These are phyloP conservation scores for Clonostachys sp. DNA, from an alignment of 2,329 filamentous ascomycete species.

Conservation along the genomic window DNA sequence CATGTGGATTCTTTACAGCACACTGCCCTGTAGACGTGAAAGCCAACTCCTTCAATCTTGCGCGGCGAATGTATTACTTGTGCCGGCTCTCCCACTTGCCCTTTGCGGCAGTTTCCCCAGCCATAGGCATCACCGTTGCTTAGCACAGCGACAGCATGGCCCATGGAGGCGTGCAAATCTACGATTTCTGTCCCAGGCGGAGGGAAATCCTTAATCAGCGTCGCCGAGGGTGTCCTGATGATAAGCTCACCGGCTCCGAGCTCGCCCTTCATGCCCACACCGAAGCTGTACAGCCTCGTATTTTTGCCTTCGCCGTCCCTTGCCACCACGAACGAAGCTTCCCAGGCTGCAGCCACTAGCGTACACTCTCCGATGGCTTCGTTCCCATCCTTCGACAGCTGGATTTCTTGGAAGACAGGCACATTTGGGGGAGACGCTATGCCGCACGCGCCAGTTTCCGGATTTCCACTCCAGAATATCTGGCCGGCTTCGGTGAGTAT, in stretches of 20 bases:
- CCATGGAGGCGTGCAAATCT: slow-evolving; percentile 69
- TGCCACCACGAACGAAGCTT: slow-evolving; percentile 60
- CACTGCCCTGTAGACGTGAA: slow-evolving; percentile 61
- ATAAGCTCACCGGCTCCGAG: slow-evolving; percentile 58
- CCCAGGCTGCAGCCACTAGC: slow-evolving; percentile 72
- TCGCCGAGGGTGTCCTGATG: slow-evolving; percentile 40
- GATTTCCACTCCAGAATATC: slow-evolving; percentile 64
- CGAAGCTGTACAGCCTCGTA: slow-evolving; percentile 57
- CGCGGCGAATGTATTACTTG: slow-evolving; percentile 53
- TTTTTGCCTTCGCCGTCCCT: slow-evolving; percentile 34
- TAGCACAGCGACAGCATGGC: slow-evolving; percentile 71
- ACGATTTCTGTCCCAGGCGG: slow-evolving; percentile 52
- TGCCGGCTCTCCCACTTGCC: slow-evolving; percentile 66
- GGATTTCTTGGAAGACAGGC: slow-evolving; percentile 31
- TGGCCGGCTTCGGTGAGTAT: slow-evolving; percentile 55
- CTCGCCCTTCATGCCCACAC: slow-evolving; percentile 66
- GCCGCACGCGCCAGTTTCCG: slow-evolving; percentile 49
- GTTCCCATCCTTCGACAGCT: slow-evolving; percentile 22
- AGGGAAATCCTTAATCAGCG: slow-evolving; percentile 58
- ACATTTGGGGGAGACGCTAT: slow-evolving; percentile 19
- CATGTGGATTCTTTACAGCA: slow-evolving; percentile 87
- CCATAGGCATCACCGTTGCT: slow-evolving; percentile 75
- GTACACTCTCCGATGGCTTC: slow-evolving; percentile 17
- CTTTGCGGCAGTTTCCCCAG: slow-evolving; percentile 85
- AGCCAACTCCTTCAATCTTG: slow-evolving; percentile 53